Conservation (phyloP, 2,329 filamentous ascomycete species). For the Leptographium radiaticola region DNA sequence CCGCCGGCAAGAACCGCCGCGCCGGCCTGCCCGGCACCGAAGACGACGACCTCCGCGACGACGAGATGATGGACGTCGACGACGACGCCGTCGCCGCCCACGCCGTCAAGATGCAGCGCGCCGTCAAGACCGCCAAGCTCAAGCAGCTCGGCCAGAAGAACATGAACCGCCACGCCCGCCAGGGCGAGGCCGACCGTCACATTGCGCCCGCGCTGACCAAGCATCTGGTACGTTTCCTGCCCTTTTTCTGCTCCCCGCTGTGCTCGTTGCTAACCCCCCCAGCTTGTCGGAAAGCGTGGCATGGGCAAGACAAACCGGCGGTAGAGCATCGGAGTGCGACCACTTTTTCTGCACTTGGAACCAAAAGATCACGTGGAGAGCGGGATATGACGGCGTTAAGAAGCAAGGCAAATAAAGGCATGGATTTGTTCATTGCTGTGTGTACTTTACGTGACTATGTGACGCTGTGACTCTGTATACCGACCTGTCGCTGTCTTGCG, state of each 20-base stretch:
- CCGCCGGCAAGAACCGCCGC: slow-evolving; percentile 25
- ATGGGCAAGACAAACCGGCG: slow-evolving; percentile 77
- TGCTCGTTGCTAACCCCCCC: background rate
- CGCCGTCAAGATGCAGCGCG: slow-evolving; percentile 61
- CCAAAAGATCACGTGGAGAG: background rate
- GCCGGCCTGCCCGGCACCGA: background rate
- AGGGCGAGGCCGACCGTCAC: slow-evolving; percentile 94
- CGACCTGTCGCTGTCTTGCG: no score
- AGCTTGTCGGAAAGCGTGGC: slow-evolving; percentile 83
- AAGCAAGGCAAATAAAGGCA: background rate
- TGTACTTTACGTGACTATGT: no score
- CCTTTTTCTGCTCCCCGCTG: slow-evolving; percentile 3
- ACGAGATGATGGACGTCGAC: slow-evolving; percentile 60
- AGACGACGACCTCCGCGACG: slow-evolving; percentile 50
- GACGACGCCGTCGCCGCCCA: slow-evolving; percentile 28
- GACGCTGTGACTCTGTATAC: no score
- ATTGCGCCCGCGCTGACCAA: slow-evolving; percentile 68
- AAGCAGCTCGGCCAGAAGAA: slow-evolving; percentile 89
- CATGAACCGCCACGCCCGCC: slow-evolving; percentile 96
- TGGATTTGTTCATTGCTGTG: background rate
- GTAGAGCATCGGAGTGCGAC: slow-evolving; percentile 24
- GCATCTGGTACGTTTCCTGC: slow-evolving; percentile 60
- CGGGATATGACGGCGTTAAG: slow-evolving; percentile 1
- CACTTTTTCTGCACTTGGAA: background rate
- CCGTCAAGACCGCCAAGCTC: slow-evolving; percentile 58